Percentiles rank a stretch among this genome's conserved stretches.
phyloP scores from a whole-genome alignment of 441 rosid genomes.

The Pelargonium cotyledonis region DNA sequence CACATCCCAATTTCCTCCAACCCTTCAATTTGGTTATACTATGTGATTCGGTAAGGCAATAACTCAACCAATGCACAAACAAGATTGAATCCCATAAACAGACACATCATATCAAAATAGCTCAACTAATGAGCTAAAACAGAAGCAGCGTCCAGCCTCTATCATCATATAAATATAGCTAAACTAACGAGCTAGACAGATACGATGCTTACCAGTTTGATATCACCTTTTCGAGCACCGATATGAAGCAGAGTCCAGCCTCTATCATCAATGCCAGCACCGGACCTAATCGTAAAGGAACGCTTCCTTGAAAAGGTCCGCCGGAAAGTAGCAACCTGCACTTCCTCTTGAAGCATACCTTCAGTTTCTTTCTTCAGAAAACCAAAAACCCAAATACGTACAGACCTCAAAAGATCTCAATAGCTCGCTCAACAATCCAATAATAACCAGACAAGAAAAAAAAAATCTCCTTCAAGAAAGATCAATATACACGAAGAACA shows the following conservation, averaged over 20 bases:
- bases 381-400: neutral
- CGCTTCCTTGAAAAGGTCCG: constrained; percentile 52
- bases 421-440: neutral
- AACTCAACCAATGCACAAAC: too few species aligned
- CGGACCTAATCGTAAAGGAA: constrained; percentile 31
- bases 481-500: constrained; percentile 3
- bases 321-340: constrained; percentile 31
- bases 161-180: neutral
- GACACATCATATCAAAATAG: too few species aligned
- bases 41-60: too few species aligned
- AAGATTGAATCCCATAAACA: too few species aligned
- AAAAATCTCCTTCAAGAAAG: neutral
- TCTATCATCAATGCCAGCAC: constrained; percentile 59
- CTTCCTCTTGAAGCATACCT: constrained; percentile 39
- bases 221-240: constrained; percentile 73
- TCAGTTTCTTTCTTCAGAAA: constrained; percentile 10
- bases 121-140: too few species aligned
- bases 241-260: constrained; percentile 86
- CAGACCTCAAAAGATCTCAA: neutral
- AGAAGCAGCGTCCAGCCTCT: too few species aligned
- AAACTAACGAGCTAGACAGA: neutral
- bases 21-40: too few species aligned
- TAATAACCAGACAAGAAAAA: neutral
- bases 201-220: constrained; percentile 37
- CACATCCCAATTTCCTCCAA: too few species aligned